Percentiles rank a stretch among this genome's conserved stretches.
Conservation (phyloP, 345 rosid species). For the Bruguiera parviflora region DNA sequence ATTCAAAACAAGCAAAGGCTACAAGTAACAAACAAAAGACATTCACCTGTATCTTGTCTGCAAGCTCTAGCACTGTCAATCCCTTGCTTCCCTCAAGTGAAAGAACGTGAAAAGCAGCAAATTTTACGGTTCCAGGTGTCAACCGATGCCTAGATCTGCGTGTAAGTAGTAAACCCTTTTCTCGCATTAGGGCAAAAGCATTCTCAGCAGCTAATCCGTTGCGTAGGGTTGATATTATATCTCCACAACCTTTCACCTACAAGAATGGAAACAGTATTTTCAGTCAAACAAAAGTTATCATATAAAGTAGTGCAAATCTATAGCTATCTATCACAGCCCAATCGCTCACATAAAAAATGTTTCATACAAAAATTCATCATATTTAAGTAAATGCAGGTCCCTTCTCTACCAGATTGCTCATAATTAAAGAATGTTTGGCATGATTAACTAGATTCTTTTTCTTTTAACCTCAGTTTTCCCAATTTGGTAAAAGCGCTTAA, state of each 20-base stretch:
- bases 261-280: slow-evolving; percentile 9
- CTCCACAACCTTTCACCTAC: slow-evolving; percentile 81
- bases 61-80: slow-evolving; percentile 83
- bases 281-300: slow-evolving; percentile 3
- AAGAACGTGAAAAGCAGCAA: slow-evolving; percentile 99
- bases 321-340: background rate
- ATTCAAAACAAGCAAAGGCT: slow-evolving; percentile 1
- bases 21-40: slow-evolving; percentile 14
- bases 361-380: background rate
- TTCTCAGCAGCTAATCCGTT: slow-evolving; percentile 95
- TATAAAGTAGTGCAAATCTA: no score
- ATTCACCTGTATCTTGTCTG: slow-evolving; percentile 93
- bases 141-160: slow-evolving; percentile 92
- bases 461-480: no score
- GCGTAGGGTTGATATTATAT: slow-evolving; percentile 73
- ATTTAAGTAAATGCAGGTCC: no score
- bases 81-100: slow-evolving; percentile 97
- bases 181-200: slow-evolving; percentile 89
- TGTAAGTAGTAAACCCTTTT: slow-evolving; percentile 86
- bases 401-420: background rate
- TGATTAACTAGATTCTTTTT: no score
- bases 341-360: slow-evolving; percentile 3
- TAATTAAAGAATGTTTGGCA: background rate
- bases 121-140: slow-evolving; percentile 99
- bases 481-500: no score